Evolutionary conservation across 148 eudicot genomes (phyloP).

Genomic region (Rheum nobile): DNA sequence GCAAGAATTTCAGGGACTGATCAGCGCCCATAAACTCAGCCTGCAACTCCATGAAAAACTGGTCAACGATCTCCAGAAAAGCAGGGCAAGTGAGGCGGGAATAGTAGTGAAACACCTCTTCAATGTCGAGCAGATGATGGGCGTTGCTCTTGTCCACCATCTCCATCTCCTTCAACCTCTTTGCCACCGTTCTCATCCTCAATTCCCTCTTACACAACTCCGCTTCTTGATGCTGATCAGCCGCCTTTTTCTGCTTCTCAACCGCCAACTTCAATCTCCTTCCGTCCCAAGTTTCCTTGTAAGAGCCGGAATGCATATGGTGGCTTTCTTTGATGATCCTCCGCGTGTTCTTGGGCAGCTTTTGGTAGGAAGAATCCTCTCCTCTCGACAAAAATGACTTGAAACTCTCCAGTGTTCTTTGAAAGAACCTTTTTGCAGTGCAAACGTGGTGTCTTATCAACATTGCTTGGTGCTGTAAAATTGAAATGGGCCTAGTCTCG

Average conservation of each 20-base stretch:
- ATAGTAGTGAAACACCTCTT: conserved; percentile 53
- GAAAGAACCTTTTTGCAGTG: conserved; percentile 49
- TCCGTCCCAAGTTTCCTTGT: not conserved
- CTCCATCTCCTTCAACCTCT: conserved; percentile 50
- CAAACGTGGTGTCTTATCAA: conserved; percentile 34
- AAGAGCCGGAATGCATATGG: not conserved
- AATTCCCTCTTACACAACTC: not conserved
- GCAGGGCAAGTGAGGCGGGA: conserved; percentile 44
- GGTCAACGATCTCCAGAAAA: conserved; percentile 51
- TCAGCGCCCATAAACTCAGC: conserved; percentile 20
- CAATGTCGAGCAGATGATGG: conserved; percentile 43
- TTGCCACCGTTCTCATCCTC: conserved; percentile 17
- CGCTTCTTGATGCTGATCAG: not conserved
- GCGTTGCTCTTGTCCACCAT: conserved; percentile 26
- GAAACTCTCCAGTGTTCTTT: conserved; percentile 32
- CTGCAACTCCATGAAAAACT: conserved; percentile 40
- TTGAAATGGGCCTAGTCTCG: not conserved
- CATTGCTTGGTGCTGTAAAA: conserved; percentile 19
- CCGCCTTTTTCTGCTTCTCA: conserved; percentile 5
- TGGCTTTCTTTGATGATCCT: not conserved
- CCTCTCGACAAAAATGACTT: conserved; percentile 35
- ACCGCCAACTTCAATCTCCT: conserved; percentile 7
- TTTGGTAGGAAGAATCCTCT: conserved; percentile 22
- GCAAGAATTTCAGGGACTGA: not conserved
- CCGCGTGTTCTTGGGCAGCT: conserved; percentile 40